Evolutionary conservation across 495 filamentous ascomycete genomes (phyloP).

Genomic region (Neurospora sp.): DNA sequence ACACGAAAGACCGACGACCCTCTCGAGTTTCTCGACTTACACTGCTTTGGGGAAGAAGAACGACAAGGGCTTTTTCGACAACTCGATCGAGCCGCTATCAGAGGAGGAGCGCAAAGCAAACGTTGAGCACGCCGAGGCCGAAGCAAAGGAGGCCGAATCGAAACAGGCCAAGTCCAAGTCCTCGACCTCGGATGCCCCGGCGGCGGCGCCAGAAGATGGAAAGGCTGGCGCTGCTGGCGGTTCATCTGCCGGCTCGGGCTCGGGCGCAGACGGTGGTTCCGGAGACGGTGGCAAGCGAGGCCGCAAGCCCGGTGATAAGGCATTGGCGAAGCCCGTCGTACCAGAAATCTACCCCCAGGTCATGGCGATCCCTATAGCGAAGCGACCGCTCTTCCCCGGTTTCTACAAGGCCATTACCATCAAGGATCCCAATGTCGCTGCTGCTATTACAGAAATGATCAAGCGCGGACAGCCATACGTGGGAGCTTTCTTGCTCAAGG

Average conservation of each 20-base stretch:
- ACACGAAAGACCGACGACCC: slow-evolving; percentile 8
- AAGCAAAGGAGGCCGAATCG: slow-evolving; percentile 24
- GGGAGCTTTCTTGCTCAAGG: slow-evolving; percentile 93
- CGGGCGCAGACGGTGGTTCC: slow-evolving; percentile 33
- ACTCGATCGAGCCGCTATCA: slow-evolving; percentile 28
- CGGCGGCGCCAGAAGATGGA: slow-evolving; percentile 30
- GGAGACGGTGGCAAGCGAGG: slow-evolving; percentile 44
- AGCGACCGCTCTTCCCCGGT: slow-evolving; percentile 89
- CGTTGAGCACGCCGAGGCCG: slow-evolving; percentile 31
- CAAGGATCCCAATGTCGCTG: slow-evolving; percentile 75
- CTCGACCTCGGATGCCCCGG: slow-evolving; percentile 28
- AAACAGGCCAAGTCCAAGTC: slow-evolving; percentile 28
- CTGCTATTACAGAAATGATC: slow-evolving; percentile 91
- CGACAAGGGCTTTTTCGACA: slow-evolving; percentile 34
- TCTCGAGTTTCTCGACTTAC: slow-evolving; percentile 32
- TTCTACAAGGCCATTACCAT: slow-evolving; percentile 99
- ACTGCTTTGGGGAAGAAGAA: slow-evolving; percentile 29
- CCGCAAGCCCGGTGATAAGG: slow-evolving; percentile 58
- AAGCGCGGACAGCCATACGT: slow-evolving; percentile 98
- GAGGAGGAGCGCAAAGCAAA: slow-evolving; percentile 41
- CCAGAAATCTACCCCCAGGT: slow-evolving; percentile 97
- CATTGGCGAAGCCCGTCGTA: slow-evolving; percentile 74
- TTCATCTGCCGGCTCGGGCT: slow-evolving; percentile 27
- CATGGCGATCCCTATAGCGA: slow-evolving; percentile 96
- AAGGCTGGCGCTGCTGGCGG: slow-evolving; percentile 31